Evolutionary conservation across 768 basidiomycete genomes (phyloP), one percentile per base, ranked within the genome.

Genomic region (Basidioascus undulatus): DNA sequence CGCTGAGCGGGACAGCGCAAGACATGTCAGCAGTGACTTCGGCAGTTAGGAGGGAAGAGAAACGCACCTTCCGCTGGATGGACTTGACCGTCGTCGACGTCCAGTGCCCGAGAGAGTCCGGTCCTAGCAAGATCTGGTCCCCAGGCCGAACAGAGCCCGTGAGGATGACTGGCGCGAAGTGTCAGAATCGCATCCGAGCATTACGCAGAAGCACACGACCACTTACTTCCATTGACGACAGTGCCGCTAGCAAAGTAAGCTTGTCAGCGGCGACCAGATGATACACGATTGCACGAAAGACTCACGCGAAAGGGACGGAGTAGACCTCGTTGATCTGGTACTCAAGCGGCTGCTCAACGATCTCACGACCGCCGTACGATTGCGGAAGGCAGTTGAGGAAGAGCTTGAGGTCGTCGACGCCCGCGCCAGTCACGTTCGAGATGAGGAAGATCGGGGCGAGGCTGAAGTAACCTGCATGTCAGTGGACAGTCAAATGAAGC

Each of bases 31-130:
- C n/a, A n/a, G n/a, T n/a, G n/a, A n/a, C n/a, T n/a, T n/a, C n/a
- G n/a, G n/a, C n/a, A n/a, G n/a, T 35, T 33, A 28, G 25, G 15
- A 27, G 13, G 27, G 35, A 15, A 40, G 7, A 8, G 25, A 35
- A n/a, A n/a, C n/a, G n/a, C 78, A 80, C 62, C 58, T 94, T 98
- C 43, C 87, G 69, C 60, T 96, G 87, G 61, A 98, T 98, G 49
- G 73, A 78, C 62, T 80, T 83, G 46, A 98, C 63, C 8, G 72
- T 62, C 0, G 80, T 80, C 30, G 68, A 66, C 46, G 73, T 69
- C 57, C 76, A 96, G 51, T 79, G 74, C 2, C 89, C 89, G 40
- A 84, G 81, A 0, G 80, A 71, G 55, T 98, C 92, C 1, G 92
- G 92, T 1, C 89, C 92, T 36, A 92, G 62, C 18, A 83, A 58